Conservation (phyloP, 2,329 filamentous ascomycete genomes). For the Aspergillus ibericus region DNA sequence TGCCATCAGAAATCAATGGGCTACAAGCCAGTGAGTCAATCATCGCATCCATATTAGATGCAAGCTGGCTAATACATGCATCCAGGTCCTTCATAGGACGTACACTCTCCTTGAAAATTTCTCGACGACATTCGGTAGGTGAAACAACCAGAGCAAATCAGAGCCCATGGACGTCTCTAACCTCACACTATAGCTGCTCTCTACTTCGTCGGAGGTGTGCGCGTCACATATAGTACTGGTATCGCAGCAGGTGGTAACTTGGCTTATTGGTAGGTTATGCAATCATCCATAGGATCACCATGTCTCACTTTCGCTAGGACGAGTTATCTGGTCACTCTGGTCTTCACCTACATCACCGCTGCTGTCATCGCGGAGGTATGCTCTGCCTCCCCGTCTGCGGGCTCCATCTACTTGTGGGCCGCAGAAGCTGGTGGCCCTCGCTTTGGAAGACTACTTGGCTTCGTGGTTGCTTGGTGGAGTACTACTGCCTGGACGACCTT, state of each 20-base stretch:
- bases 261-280: slow-evolving; percentile 55
- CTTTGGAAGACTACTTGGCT: slow-evolving; percentile 58
- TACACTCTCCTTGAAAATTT: slow-evolving; percentile 61
- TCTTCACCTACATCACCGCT: slow-evolving; percentile 63
- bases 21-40: slow-evolving; percentile 53
- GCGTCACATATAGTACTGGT: slow-evolving; percentile 63
- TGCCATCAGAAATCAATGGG: slow-evolving; percentile 50
- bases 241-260: slow-evolving; percentile 62
- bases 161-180: slow-evolving; percentile 31
- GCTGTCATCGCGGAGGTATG: slow-evolving; percentile 62
- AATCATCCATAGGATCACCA: background rate
- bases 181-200: slow-evolving; percentile 51
- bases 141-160: slow-evolving; percentile 4
- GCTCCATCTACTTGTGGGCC: slow-evolving; percentile 64
- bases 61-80: slow-evolving; percentile 15
- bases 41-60: background rate
- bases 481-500: slow-evolving; percentile 64
- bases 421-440: slow-evolving; percentile 58
- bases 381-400: slow-evolving; percentile 59
- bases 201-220: slow-evolving; percentile 62
- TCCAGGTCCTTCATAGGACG: slow-evolving; percentile 56
- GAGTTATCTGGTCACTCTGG: slow-evolving; percentile 59
- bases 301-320: slow-evolving; percentile 45
- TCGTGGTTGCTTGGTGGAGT: slow-evolving; percentile 65
- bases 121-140: slow-evolving; percentile 58